Conservation (phyloP, 768 basidiomycete genomes). For the Dacryopinax spathularia region DNA sequence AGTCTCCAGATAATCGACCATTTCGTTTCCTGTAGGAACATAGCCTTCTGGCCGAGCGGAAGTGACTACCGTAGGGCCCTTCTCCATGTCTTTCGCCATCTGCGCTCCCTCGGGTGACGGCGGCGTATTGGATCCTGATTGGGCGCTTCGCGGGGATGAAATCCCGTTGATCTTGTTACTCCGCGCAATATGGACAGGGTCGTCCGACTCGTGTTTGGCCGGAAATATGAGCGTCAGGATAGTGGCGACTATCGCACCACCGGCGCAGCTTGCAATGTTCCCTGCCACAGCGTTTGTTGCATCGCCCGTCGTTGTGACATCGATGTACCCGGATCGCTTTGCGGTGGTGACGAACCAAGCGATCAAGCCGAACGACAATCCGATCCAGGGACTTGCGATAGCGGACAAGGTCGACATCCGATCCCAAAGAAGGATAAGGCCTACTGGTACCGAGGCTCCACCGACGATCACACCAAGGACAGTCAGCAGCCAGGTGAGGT, state of each 20-base stretch:
- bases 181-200: neutral
- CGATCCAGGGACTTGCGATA: conserved; percentile 18
- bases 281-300: conserved; percentile 21
- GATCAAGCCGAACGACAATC: conserved; percentile 18
- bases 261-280: conserved; percentile 18
- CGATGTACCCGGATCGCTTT: conserved; percentile 14
- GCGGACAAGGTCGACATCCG: conserved; percentile 17
- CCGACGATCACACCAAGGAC: conserved; percentile 19
- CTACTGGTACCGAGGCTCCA: conserved; percentile 18
- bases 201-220: conserved; percentile 21
- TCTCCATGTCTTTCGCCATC: neutral
- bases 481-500: conserved; percentile 22
- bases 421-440: conserved; percentile 15
- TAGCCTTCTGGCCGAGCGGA: neutral
- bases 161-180: neutral
- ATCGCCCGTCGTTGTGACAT: conserved; percentile 18
- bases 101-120: neutral
- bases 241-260: conserved; percentile 18
- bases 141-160: neutral
- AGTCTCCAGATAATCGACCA: neutral
- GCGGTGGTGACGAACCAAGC: conserved; percentile 20
- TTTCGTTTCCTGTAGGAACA: neutral
- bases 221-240: conserved; percentile 18
- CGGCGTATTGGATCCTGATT: neutral
- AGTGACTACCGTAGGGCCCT: neutral